Percentiles rank a stretch among this genome's conserved stretches.
phyloP scores from a whole-genome alignment of 192 early-diverging fungal genomes.

The Entomortierella lignicola region DNA sequence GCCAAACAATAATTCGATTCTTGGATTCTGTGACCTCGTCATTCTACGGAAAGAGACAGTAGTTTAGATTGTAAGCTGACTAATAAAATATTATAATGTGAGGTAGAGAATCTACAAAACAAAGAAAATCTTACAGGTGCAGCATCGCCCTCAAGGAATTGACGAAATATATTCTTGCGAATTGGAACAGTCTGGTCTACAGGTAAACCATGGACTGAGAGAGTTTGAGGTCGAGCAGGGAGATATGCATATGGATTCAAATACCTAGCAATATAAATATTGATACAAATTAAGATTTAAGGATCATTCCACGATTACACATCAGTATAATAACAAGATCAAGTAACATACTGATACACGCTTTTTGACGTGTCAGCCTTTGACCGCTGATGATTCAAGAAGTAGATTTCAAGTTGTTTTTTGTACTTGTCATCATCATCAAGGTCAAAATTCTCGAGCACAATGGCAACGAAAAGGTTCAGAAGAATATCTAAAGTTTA shows the following conservation, averaged over 20 bases:
- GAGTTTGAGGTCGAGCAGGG: slow-evolving; percentile 36
- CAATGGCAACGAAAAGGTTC: slow-evolving; percentile 73
- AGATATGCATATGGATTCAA: slow-evolving; percentile 48
- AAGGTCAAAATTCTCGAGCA: slow-evolving; percentile 71
- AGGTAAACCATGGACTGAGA: slow-evolving; percentile 23
- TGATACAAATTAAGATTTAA: background rate
- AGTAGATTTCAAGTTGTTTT: slow-evolving; percentile 60
- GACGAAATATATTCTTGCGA: slow-evolving; percentile 43
- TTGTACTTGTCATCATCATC: slow-evolving; percentile 69
- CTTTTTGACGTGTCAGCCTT: slow-evolving; percentile 42
- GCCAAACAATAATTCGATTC: slow-evolving; percentile 23
- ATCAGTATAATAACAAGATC: too few species aligned
- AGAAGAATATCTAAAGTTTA: slow-evolving; percentile 59
- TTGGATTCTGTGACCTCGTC: slow-evolving; percentile 31
- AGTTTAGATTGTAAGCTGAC: too few species aligned
- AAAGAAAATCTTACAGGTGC: slow-evolving; percentile 15
- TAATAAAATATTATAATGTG: background rate
- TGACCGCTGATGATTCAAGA: slow-evolving; percentile 35
- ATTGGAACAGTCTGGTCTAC: slow-evolving; percentile 26
- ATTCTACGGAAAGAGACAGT: too few species aligned
- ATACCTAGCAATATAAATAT: slow-evolving; percentile 1
- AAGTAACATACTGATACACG: slow-evolving; percentile 54
- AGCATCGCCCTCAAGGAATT: slow-evolving; percentile 40
- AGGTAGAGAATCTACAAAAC: background rate
- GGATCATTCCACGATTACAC: too few species aligned